A percentile compares a stretch with the other conserved stretches of the same genome.
Evolutionary conservation across 192 early-diverging fungal genomes (phyloP).

Genomic region (Thoreauomyces humboldtii): DNA sequence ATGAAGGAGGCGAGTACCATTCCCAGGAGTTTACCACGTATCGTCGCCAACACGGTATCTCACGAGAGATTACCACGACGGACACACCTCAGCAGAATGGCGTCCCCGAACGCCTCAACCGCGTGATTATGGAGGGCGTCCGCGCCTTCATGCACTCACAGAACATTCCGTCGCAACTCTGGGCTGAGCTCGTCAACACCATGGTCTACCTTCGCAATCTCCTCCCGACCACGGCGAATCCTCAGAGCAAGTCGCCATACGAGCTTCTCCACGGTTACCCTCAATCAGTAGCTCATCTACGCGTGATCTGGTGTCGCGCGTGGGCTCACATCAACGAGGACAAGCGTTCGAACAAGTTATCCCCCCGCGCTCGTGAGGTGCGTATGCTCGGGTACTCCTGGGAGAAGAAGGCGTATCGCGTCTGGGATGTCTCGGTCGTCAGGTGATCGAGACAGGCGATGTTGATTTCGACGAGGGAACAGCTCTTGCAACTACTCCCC

Average conservation of each 20-base stretch:
- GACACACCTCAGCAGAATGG: conserved; percentile 25
- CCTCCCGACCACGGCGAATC: background rate
- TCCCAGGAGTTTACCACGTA: background rate
- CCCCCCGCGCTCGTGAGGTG: background rate
- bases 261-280: background rate
- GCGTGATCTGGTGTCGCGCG: background rate
- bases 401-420: background rate
- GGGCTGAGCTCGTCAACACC: background rate
- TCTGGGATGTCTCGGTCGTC: background rate
- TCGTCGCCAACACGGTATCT: background rate
- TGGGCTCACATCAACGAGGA: background rate
- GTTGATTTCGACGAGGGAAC: background rate
- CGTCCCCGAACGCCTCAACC: conserved; percentile 10
- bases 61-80: background rate
- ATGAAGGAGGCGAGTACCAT: no score
- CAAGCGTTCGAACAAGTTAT: background rate
- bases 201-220: background rate
- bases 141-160: background rate
- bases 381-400: background rate
- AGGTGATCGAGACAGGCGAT: background rate
- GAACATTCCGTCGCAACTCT: background rate
- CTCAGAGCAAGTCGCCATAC: background rate
- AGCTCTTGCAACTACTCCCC: background rate
- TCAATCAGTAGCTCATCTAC: background rate
- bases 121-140: background rate